Conservation (phyloP, 83 land plant genomes). For the Picea mariana region DNA sequence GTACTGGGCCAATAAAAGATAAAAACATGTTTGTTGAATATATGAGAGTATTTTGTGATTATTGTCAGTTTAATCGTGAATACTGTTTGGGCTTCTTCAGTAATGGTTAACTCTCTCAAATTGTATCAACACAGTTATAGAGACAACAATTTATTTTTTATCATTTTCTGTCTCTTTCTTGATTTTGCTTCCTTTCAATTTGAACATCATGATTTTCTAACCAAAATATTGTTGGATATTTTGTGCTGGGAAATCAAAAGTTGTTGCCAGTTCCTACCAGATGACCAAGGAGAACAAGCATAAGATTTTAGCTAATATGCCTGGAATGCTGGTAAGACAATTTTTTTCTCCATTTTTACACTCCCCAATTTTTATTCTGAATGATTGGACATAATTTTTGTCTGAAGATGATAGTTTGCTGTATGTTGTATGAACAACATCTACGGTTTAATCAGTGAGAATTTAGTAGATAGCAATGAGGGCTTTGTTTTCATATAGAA, state of each 20-base stretch:
- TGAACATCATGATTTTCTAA: slow-evolving; percentile 2
- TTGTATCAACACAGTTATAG: too few species aligned
- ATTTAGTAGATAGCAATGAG: background rate
- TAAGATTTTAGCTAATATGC: slow-evolving; percentile 6
- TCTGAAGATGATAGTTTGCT: background rate
- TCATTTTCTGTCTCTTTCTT: background rate
- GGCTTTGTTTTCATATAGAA: background rate
- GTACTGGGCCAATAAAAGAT: too few species aligned
- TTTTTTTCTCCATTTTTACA: background rate
- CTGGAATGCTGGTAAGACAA: slow-evolving; percentile 5
- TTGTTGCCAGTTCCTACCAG: background rate
- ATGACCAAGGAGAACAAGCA: background rate
- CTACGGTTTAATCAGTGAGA: background rate
- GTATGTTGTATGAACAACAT: background rate
- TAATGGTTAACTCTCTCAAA: background rate
- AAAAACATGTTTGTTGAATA: too few species aligned
- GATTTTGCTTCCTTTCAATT: background rate
- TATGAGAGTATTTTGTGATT: too few species aligned
- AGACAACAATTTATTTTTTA: background rate
- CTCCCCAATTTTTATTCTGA: background rate
- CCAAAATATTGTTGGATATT: background rate
- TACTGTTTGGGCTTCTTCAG: background rate
- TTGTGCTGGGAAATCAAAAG: background rate
- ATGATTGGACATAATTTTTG: background rate
- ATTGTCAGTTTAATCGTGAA: background rate